Evolutionary conservation across 1,284 basidiomycete genomes (phyloP).

Genomic region (Melampsora occidentalis): DNA sequence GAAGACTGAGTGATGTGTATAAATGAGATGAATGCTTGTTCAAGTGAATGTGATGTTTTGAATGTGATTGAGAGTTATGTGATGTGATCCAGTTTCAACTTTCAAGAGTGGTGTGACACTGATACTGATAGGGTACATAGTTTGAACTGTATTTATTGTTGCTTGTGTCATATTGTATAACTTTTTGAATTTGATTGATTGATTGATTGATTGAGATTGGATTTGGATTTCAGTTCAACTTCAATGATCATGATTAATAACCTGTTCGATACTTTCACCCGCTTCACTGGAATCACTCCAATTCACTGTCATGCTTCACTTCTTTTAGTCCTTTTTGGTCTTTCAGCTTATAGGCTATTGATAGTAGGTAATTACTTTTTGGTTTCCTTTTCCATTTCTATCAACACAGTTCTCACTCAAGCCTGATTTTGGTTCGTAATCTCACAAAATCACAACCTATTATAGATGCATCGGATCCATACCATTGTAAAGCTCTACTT

Average conservation of each 20-base stretch:
- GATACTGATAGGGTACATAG: too few relatives aligned
- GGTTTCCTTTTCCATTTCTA: background rate
- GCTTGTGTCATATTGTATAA: too few relatives aligned
- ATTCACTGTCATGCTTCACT: constrained; percentile 26
- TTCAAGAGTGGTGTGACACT: too few relatives aligned
- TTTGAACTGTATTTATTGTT: too few relatives aligned
- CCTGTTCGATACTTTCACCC: constrained; percentile 18
- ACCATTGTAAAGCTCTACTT: constrained; percentile 41
- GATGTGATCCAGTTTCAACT: too few relatives aligned
- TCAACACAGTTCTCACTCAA: background rate
- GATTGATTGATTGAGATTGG: too few relatives aligned
- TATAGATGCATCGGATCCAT: constrained; percentile 37
- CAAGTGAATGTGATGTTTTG: too few relatives aligned
- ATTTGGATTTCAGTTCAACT: background rate
- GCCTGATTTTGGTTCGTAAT: background rate
- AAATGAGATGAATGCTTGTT: too few relatives aligned
- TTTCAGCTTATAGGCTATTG: constrained; percentile 30
- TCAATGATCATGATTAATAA: constrained; percentile 1
- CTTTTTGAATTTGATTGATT: too few relatives aligned
- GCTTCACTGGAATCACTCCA: constrained; percentile 21
- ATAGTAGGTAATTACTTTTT: constrained; percentile 19
- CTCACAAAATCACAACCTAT: background rate
- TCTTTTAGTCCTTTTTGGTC: constrained; percentile 21
- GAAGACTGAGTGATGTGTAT: too few relatives aligned
- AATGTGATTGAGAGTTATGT: too few relatives aligned